Evolutionary conservation across 352 stramenopile species (phyloP).

Genomic region (Globisporangium splendens): DNA sequence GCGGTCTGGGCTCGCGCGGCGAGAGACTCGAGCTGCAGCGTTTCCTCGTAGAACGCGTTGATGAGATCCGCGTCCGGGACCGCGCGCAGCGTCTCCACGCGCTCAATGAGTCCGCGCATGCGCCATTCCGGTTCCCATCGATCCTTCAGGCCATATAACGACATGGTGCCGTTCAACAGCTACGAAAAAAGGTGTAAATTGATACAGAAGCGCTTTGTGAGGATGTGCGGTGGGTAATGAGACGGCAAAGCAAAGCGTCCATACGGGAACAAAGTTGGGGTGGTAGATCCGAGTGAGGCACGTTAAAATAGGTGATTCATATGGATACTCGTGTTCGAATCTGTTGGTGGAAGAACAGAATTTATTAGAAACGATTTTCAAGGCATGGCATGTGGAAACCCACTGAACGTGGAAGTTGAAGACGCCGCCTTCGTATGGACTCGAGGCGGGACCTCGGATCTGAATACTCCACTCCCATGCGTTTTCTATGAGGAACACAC

Average conservation of each 20-base stretch:
- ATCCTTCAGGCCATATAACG: slow-evolving; percentile 35
- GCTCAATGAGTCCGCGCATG: slow-evolving; percentile 45
- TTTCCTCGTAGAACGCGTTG: slow-evolving; percentile 40
- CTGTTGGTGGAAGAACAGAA: slow-evolving; percentile 8
- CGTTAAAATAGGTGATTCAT: slow-evolving; percentile 37
- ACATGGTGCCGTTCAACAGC: slow-evolving; percentile 55
- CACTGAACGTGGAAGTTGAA: slow-evolving; percentile 43
- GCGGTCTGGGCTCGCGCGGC: not conserved
- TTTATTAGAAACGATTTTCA: no score
- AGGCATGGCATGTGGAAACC: slow-evolving; percentile 18
- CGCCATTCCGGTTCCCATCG: slow-evolving; percentile 53
- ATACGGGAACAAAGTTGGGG: slow-evolving; percentile 69
- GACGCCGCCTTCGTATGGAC: slow-evolving; percentile 41
- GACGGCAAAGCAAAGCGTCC: slow-evolving; percentile 4
- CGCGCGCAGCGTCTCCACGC: slow-evolving; percentile 32
- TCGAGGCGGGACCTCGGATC: slow-evolving; percentile 26
- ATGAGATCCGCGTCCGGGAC: slow-evolving; percentile 43
- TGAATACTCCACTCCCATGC: slow-evolving; percentile 50
- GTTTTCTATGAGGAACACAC: slow-evolving; percentile 25
- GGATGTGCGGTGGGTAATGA: not conserved
- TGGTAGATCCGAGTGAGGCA: slow-evolving; percentile 63
- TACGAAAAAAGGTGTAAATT: slow-evolving; percentile 17
- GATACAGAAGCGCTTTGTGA: not conserved
- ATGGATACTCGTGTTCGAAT: slow-evolving; percentile 60
- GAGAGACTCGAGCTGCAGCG: slow-evolving; percentile 13